These are phyloP conservation scores for Pterocarpus santalinus DNA, from an alignment of 306 rosid species.

Conservation along the genomic window DNA sequence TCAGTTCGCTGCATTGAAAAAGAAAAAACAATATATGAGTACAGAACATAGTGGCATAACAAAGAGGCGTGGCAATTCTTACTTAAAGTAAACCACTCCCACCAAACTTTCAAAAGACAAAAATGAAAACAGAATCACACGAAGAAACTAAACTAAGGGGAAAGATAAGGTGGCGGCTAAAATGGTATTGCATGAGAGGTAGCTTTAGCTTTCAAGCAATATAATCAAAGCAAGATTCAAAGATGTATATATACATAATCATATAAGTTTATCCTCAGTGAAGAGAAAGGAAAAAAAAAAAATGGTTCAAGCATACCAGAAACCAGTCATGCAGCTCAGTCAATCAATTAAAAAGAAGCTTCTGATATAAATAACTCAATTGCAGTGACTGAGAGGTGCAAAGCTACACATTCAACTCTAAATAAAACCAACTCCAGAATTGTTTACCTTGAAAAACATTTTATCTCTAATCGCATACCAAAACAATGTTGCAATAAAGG, in stretches of 20 bases:
- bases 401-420: constrained; percentile 23
- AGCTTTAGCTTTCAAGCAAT: too few species aligned
- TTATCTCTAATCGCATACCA: background rate
- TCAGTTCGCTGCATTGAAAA: constrained; percentile 43
- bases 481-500: background rate
- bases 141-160: background rate
- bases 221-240: too few species aligned
- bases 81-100: background rate
- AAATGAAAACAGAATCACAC: background rate
- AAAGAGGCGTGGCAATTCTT: background rate
- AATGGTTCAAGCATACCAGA: too few species aligned
- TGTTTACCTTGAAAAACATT: background rate
- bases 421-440: constrained; percentile 18
- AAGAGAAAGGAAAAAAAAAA: too few species aligned
- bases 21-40: constrained; percentile 20
- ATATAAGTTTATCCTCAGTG: too few species aligned
- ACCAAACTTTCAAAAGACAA: constrained; percentile 9
- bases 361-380: background rate
- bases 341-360: background rate
- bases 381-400: background rate
- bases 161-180: background rate
- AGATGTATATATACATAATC: too few species aligned
- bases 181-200: too few species aligned
- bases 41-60: constrained; percentile 1
- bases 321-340: background rate